These are phyloP conservation scores for Cadophora sp. DNA, from an alignment of 2,329 filamentous ascomycete species.

Conservation along the genomic window DNA sequence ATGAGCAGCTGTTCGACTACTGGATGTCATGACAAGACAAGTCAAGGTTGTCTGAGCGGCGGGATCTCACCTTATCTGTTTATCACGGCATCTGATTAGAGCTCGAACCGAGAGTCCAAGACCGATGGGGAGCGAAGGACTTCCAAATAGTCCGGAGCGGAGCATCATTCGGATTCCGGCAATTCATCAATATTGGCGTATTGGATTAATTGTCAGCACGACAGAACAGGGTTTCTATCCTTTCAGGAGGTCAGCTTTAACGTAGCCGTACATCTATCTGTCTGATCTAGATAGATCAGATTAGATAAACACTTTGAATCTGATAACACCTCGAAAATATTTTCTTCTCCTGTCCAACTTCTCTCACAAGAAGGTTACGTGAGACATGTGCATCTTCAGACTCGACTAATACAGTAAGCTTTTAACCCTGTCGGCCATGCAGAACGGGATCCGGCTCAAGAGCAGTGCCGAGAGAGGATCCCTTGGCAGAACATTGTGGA, in stretches of 20 bases:
- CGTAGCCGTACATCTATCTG: background rate
- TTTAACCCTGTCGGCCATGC: constrained; percentile 2
- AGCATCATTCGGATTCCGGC: constrained; percentile 8
- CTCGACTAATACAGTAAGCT: background rate
- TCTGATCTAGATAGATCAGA: background rate
- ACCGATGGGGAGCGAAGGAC: background rate
- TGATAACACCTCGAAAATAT: background rate
- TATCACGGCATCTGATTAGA: constrained; percentile 14
- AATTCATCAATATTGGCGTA: background rate
- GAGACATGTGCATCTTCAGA: background rate
- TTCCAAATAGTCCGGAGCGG: background rate
- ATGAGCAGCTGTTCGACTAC: background rate
- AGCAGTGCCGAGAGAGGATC: background rate
- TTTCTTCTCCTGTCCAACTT: background rate
- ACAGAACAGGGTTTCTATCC: background rate
- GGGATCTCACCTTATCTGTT: background rate
- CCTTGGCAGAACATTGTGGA: background rate
- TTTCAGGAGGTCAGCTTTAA: background rate
- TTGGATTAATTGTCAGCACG: background rate
- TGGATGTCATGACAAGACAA: constrained; percentile 1
- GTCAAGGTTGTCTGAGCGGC: background rate
- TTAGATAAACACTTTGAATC: background rate
- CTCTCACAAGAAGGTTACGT: background rate
- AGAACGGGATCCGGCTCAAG: constrained; percentile 1
- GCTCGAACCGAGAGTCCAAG: constrained; percentile 1